Conservation (phyloP, 192 early-diverging fungal genomes). For the Coemansia reversa region DNA sequence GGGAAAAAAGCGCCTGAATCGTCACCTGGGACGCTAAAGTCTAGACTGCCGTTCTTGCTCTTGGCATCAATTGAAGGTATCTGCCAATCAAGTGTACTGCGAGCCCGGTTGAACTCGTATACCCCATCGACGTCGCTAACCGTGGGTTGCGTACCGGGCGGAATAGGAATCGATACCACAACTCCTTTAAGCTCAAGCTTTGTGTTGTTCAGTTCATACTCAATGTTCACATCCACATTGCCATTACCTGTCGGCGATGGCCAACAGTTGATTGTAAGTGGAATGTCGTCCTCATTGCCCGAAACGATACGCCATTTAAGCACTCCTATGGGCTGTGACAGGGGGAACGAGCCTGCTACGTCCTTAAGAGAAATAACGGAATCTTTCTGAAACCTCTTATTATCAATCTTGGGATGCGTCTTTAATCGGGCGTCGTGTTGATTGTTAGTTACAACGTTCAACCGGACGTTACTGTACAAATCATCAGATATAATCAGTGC, state of each 20-base stretch:
- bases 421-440: constrained; percentile 81
- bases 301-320: constrained; percentile 88
- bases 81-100: constrained; percentile 81
- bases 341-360: constrained; percentile 77
- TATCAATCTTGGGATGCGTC: constrained; percentile 99
- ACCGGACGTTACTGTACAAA: constrained; percentile 59
- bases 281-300: constrained; percentile 78
- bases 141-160: constrained; percentile 68
- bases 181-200: constrained; percentile 84
- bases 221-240: constrained; percentile 91
- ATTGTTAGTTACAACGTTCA: constrained; percentile 61
- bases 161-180: constrained; percentile 84
- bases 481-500: constrained; percentile 77
- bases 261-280: constrained; percentile 94
- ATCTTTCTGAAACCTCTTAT: constrained; percentile 72
- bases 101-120: constrained; percentile 72
- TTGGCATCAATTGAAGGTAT: constrained; percentile 67
- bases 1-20: constrained; percentile 59
- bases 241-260: constrained; percentile 87
- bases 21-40: constrained; percentile 76
- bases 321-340: constrained; percentile 78
- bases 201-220: constrained; percentile 84
- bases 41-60: constrained; percentile 74
- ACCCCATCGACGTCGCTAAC: constrained; percentile 81
- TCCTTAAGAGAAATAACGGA: constrained; percentile 80